These are phyloP conservation scores for Coelastrella sp. DNA, from an alignment of 139 green algal species.

Conservation along the genomic window DNA sequence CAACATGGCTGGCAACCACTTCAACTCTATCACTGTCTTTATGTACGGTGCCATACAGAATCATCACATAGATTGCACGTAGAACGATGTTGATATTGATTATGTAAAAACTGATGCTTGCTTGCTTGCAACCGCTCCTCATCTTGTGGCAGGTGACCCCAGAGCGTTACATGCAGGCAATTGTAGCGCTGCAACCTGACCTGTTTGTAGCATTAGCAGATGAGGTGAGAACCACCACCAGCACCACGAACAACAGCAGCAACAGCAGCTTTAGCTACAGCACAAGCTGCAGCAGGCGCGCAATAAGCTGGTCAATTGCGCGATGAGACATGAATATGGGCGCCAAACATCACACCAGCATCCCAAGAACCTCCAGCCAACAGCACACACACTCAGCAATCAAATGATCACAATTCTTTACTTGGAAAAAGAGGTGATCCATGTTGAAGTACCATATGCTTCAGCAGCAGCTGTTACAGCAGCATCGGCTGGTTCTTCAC, in stretches of 20 bases:
- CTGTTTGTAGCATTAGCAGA: conserved; percentile 71
- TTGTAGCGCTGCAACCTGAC: conserved; percentile 70
- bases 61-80: not conserved
- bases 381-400: no score
- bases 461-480: no score
- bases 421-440: not conserved
- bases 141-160: conserved; percentile 52
- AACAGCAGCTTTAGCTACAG: not conserved
- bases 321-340: not conserved
- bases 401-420: not conserved
- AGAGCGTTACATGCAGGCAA: conserved; percentile 67
- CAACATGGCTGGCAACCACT: not conserved
- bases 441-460: not conserved
- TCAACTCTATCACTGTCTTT: no score
- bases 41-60: not conserved
- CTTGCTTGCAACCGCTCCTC: not conserved
- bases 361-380: no score
- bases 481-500: not conserved
- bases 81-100: not conserved
- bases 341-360: not conserved
- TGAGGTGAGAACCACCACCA: conserved; percentile 59
- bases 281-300: not conserved
- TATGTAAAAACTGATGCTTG: conserved; percentile 27
- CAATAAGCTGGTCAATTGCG: no score
- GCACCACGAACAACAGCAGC: not conserved